These are phyloP conservation scores for Parafenestella ontariensis DNA, from an alignment of 2,329 filamentous ascomycete species.

Conservation along the genomic window DNA sequence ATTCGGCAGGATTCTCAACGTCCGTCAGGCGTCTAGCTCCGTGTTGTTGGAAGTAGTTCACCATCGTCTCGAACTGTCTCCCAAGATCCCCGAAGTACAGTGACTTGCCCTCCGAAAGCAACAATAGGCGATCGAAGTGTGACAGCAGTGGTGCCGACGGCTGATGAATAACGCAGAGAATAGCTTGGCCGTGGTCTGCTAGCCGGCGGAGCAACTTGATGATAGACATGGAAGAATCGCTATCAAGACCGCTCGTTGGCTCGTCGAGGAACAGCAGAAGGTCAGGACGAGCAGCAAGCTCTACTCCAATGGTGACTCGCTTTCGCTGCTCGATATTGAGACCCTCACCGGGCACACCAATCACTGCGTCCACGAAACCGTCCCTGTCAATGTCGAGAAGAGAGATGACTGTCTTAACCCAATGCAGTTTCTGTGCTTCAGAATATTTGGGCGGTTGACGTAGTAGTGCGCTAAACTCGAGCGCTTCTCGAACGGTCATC, in stretches of 20 bases:
- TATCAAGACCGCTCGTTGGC: conserved; percentile 64
- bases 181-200: conserved; percentile 64
- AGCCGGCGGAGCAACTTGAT: not conserved
- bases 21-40: conserved; percentile 59
- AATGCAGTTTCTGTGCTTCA: conserved; percentile 74
- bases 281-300: conserved; percentile 85
- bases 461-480: conserved; percentile 80
- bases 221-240: conserved; percentile 1
- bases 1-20: conserved; percentile 65
- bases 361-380: conserved; percentile 82
- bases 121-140: conserved; percentile 65
- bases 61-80: conserved; percentile 69
- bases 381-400: conserved; percentile 78
- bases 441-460: conserved; percentile 75
- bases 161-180: conserved; percentile 83
- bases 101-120: conserved; percentile 65
- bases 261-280: conserved; percentile 88
- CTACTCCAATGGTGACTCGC: conserved; percentile 86
- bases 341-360: conserved; percentile 80
- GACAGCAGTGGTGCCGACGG: conserved; percentile 71
- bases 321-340: conserved; percentile 71
- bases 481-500: conserved; percentile 70
- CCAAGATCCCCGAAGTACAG: conserved; percentile 76
- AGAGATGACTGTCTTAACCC: conserved; percentile 86
- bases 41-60: conserved; percentile 55